These are phyloP conservation scores for Globisporangium cylindrosporum DNA, from an alignment of 352 stramenopile species.

Conservation along the genomic window DNA sequence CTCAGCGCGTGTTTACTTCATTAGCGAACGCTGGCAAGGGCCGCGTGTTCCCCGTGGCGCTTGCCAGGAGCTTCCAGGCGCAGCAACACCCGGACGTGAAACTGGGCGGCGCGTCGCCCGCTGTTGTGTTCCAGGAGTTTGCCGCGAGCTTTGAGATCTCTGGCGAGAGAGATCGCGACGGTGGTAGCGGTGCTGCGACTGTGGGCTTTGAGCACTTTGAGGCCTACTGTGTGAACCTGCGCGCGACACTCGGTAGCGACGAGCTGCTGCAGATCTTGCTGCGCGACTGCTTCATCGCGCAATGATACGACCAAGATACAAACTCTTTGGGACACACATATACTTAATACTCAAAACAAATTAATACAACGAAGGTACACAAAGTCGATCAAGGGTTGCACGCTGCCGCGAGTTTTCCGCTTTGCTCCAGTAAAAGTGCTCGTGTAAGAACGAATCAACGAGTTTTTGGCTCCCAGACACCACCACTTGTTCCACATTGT, in stretches of 20 bases:
- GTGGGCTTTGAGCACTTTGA: slow-evolving; percentile 67
- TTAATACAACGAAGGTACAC: too few species aligned
- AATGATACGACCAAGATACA: not conserved
- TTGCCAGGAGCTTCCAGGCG: slow-evolving; percentile 65
- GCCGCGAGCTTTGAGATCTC: slow-evolving; percentile 62
- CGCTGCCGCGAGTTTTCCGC: too few species aligned
- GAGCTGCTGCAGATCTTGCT: slow-evolving; percentile 55
- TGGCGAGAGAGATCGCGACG: slow-evolving; percentile 16
- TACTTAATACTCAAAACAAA: too few species aligned
- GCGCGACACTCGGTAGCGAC: slow-evolving; percentile 48
- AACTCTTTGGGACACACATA: too few species aligned
- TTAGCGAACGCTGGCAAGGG: slow-evolving; percentile 48
- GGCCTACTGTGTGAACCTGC: slow-evolving; percentile 52
- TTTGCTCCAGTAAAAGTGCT: too few species aligned
- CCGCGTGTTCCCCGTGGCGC: slow-evolving; percentile 53
- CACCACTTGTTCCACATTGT: too few species aligned
- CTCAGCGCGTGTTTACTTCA: slow-evolving; percentile 37
- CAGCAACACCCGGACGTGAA: slow-evolving; percentile 54
- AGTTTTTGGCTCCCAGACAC: too few species aligned
- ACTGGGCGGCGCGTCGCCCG: slow-evolving; percentile 33
- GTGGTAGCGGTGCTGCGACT: slow-evolving; percentile 24
- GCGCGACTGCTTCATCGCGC: slow-evolving; percentile 47
- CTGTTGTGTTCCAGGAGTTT: slow-evolving; percentile 70
- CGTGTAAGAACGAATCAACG: too few species aligned
- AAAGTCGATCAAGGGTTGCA: too few species aligned